phyloP scores from a whole-genome alignment of 169 alveolate genomes.

The Eimeria praecox region DNA sequence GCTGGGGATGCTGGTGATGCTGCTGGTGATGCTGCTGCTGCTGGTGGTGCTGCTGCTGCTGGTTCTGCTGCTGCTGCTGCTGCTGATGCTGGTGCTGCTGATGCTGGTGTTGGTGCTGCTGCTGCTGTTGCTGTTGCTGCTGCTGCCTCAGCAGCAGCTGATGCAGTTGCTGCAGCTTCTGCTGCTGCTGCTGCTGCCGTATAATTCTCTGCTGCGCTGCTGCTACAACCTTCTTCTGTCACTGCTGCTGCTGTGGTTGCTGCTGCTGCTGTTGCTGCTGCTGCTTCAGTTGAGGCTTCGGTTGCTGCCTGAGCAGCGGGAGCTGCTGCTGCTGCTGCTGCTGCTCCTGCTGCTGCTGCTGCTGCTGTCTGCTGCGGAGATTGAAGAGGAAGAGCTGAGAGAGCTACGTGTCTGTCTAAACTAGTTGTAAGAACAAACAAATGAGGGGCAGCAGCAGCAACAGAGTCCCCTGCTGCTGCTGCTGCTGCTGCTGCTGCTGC shows the following conservation, averaged over 20 bases:
- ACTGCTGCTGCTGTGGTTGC: not conserved
- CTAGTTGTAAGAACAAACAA: conserved; percentile 31
- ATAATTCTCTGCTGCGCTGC: not conserved
- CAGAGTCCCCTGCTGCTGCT: conserved; percentile 6
- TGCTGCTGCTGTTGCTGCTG: not conserved
- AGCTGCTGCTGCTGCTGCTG: conserved; percentile 27
- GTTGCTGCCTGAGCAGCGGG: conserved; percentile 4
- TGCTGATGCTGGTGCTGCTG: not conserved
- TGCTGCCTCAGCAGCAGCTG: not conserved
- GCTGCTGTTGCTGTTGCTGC: not conserved
- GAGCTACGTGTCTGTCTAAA: conserved; percentile 33
- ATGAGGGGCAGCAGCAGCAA: conserved; percentile 18
- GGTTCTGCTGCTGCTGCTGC: conserved; percentile 8
- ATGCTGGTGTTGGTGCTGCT: not conserved
- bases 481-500: conserved; percentile 35
- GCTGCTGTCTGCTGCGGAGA: not conserved
- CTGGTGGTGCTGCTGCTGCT: not conserved
- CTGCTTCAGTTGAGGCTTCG: not conserved
- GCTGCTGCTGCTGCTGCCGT: not conserved
- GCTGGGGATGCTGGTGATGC: not conserved
- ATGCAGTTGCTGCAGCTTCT: not conserved
- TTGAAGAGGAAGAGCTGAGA: not conserved
- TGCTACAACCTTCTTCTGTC: not conserved
- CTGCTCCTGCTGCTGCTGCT: conserved; percentile 16
- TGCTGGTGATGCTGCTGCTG: not conserved